These are phyloP conservation scores for Rhodotorula sp. DNA, from an alignment of 1,284 basidiomycete genomes.

Conservation along the genomic window DNA sequence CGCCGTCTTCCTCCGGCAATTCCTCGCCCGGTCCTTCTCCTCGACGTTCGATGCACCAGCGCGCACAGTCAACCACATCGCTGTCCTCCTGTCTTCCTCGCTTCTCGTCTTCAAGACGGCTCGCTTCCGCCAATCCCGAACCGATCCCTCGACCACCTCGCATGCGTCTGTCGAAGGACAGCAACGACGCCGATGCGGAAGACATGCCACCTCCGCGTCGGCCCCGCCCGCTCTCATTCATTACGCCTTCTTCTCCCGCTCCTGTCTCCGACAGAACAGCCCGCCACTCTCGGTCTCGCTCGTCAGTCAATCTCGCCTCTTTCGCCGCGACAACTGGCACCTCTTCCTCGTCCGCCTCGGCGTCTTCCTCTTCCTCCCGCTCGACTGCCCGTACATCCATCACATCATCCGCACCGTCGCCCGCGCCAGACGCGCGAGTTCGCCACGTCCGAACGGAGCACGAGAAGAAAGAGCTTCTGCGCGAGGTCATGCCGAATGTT, in stretches of 20 bases:
- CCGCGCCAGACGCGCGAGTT: not conserved
- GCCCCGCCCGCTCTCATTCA: not conserved
- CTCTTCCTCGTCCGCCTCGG: not conserved
- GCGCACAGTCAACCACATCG: not conserved
- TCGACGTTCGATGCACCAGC: not conserved
- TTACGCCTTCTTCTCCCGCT: not conserved
- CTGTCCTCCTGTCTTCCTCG: not conserved
- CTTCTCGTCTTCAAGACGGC: not conserved
- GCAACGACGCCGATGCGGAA: not conserved
- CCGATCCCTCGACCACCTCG: not conserved
- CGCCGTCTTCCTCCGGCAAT: not conserved
- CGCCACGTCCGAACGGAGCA: slow-evolving; percentile 6
- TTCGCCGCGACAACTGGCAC: not conserved
- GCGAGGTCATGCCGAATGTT: slow-evolving; percentile 38
- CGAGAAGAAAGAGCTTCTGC: slow-evolving; percentile 36
- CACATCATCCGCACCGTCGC: not conserved
- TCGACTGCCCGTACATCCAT: not conserved
- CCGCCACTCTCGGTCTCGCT: not conserved
- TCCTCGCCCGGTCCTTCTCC: not conserved
- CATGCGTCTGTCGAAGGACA: not conserved
- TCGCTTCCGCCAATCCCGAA: not conserved
- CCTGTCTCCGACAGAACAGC: not conserved
- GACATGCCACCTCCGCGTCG: slow-evolving; percentile 3
- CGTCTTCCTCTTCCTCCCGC: not conserved
- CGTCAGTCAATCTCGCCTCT: not conserved